Conservation (phyloP, 129 eudicot species). For the Solidago caesia region DNA sequence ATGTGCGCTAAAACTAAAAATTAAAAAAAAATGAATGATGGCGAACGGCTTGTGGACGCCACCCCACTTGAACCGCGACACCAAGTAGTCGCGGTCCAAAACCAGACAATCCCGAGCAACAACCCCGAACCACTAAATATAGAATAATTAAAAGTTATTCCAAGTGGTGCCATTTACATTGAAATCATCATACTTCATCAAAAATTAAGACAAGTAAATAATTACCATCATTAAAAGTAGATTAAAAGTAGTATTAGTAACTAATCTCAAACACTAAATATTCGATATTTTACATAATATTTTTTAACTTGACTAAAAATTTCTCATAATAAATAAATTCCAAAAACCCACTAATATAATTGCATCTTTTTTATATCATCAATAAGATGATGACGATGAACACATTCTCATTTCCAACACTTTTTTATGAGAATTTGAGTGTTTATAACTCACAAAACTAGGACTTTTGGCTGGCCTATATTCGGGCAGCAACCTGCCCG, state of each 20-base stretch:
- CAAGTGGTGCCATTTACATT: too few relatives aligned
- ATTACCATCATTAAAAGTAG: not conserved
- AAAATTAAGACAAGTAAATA: not conserved
- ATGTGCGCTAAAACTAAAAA: too few relatives aligned
- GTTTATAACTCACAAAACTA: constrained; percentile 48
- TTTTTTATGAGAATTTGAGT: constrained; percentile 59
- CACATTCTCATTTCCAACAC: constrained; percentile 46
- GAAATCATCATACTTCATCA: not conserved
- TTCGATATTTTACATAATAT: not conserved
- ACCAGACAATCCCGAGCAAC: too few relatives aligned
- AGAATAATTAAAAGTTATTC: too few relatives aligned
- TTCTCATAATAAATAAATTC: not conserved
- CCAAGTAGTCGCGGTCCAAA: too few relatives aligned
- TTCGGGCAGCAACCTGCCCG: constrained; percentile 60
- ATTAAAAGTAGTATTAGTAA: not conserved
- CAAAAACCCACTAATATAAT: not conserved
- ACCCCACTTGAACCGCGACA: too few relatives aligned
- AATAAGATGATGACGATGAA: constrained; percentile 21
- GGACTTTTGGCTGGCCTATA: constrained; percentile 63
- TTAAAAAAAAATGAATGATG: not conserved
- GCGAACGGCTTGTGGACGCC: not conserved
- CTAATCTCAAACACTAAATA: constrained; percentile 14
- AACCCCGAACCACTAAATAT: too few relatives aligned
- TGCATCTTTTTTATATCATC: not conserved
- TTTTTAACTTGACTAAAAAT: not conserved